These are phyloP conservation scores for Penicillium verrucosum DNA, from an alignment of 2,329 filamentous ascomycete genomes.

Conservation along the genomic window DNA sequence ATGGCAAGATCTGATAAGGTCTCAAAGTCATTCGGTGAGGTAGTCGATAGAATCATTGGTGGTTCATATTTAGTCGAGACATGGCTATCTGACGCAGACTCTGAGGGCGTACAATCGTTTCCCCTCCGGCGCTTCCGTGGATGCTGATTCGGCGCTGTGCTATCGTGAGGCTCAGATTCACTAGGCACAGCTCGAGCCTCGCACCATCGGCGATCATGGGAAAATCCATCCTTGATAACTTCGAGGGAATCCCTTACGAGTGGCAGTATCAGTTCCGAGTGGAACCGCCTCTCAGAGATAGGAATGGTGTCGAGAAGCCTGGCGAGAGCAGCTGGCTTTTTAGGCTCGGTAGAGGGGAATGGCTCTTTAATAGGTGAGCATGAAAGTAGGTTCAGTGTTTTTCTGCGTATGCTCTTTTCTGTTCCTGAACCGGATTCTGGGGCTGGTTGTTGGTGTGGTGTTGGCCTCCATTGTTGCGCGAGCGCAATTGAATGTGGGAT, in stretches of 20 bases:
- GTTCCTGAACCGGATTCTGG: background rate
- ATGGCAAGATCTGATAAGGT: slow-evolving; percentile 23
- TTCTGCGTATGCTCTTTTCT: background rate
- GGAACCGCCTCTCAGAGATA: slow-evolving; percentile 30
- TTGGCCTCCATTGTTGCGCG: slow-evolving; percentile 50
- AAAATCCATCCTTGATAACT: slow-evolving; percentile 25
- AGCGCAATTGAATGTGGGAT: slow-evolving; percentile 56
- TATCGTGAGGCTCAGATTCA: background rate
- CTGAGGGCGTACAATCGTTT: background rate
- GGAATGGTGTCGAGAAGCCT: slow-evolving; percentile 40
- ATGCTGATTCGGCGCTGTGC: background rate
- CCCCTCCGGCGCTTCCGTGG: background rate
- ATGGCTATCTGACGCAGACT: background rate
- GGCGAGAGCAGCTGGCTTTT: slow-evolving; percentile 43
- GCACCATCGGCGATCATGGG: slow-evolving; percentile 33
- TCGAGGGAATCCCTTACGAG: slow-evolving; percentile 41
- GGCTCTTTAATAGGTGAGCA: slow-evolving; percentile 45
- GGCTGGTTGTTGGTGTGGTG: background rate
- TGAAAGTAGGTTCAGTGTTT: slow-evolving; percentile 42
- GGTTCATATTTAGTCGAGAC: slow-evolving; percentile 9
- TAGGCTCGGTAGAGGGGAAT: slow-evolving; percentile 51
- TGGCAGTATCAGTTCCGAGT: slow-evolving; percentile 26
- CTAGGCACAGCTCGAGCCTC: slow-evolving; percentile 19
- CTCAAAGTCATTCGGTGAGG: slow-evolving; percentile 29
- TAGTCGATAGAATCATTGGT: slow-evolving; percentile 35